Evolutionary conservation across 208 protist genomes (phyloP).

Genomic region (Giardia duodenalis): DNA sequence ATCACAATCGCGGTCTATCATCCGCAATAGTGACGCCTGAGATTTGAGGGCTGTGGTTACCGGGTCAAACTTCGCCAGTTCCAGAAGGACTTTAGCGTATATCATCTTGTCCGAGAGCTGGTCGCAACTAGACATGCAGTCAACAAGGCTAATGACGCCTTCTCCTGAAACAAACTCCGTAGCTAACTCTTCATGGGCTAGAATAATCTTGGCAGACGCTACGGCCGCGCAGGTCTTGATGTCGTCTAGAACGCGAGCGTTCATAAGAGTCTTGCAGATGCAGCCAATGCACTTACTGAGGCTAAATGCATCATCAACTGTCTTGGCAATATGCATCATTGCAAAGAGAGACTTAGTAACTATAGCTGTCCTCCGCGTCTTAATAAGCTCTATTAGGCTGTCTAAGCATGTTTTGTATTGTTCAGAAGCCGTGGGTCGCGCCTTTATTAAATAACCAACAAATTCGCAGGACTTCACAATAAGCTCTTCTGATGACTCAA

Average conservation of each 20-base stretch:
- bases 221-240: not conserved
- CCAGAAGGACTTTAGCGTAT: not conserved
- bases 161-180: not conserved
- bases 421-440: not conserved
- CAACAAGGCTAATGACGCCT: not conserved
- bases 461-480: not conserved
- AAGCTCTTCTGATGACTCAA: not conserved
- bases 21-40: not conserved
- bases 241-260: not conserved
- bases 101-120: not conserved
- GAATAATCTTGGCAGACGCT: not conserved
- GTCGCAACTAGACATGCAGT: not conserved
- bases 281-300: not conserved
- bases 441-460: not conserved
- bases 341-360: not conserved
- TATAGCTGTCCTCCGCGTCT: not conserved
- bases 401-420: not conserved
- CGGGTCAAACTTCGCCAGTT: not conserved
- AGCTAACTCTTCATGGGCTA: not conserved
- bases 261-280: not conserved
- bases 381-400: not conserved
- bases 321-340: not conserved
- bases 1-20: not conserved
- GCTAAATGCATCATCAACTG: not conserved
- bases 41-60: not conserved